A percentile compares a stretch with the other conserved stretches of the same genome.
These are phyloP conservation scores for Botryotinia globosa DNA, from an alignment of 2,329 filamentous ascomycete species.

Conservation along the genomic window DNA sequence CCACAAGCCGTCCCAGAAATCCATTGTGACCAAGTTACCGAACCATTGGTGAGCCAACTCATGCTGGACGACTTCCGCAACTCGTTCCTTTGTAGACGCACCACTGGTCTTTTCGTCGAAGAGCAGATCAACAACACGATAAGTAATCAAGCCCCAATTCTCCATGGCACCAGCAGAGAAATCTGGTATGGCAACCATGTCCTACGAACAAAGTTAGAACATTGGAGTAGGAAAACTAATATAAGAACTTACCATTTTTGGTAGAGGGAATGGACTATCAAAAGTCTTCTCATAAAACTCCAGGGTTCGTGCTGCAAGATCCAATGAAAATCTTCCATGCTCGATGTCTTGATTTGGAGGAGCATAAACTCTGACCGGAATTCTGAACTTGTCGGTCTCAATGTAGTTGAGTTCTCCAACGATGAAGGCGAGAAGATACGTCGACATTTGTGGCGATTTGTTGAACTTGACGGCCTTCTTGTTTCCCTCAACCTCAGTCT, in stretches of 20 bases:
- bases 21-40: constrained; percentile 95
- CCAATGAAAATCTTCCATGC: constrained; percentile 84
- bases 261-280: constrained; percentile 78
- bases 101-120: constrained; percentile 90
- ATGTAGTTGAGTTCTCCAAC: constrained; percentile 92
- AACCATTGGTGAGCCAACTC: constrained; percentile 98
- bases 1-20: constrained; percentile 98
- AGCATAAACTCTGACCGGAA: constrained; percentile 91
- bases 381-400: constrained; percentile 85
- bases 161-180: constrained; percentile 95
- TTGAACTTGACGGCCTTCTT: constrained; percentile 87
- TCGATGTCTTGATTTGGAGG: constrained; percentile 87
- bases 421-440: constrained; percentile 91
- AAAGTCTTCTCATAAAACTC: constrained; percentile 96
- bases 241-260: constrained; percentile 63
- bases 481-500: constrained; percentile 67
- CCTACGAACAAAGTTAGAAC: constrained; percentile 38
- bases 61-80: constrained; percentile 94
- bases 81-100: constrained; percentile 84
- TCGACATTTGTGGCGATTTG: constrained; percentile 91
- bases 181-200: constrained; percentile 94
- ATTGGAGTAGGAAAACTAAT: not conserved
- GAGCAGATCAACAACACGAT: constrained; percentile 86
- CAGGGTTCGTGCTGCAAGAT: constrained; percentile 84
- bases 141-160: constrained; percentile 96